Conservation (phyloP, 345 rosid species). For the Boechera divaricarpa region DNA sequence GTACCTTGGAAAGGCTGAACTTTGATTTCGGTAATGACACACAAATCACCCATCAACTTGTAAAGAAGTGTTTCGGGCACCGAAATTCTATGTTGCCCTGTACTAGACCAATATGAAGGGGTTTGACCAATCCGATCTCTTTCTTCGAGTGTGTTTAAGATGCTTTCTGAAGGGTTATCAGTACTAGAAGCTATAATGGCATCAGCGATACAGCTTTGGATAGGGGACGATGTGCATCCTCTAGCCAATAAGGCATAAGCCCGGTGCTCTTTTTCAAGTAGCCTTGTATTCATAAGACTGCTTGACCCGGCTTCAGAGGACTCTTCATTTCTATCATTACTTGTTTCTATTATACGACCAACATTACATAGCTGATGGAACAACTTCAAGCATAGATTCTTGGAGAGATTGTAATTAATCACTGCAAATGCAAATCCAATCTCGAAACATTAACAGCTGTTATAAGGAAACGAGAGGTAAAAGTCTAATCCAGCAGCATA, state of each 20-base stretch:
- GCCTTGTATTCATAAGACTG: slow-evolving; percentile 51
- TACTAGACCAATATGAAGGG: no score
- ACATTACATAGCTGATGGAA: slow-evolving; percentile 64
- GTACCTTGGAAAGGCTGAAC: no score
- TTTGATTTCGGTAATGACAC: no score
- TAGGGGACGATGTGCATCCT: slow-evolving; percentile 50
- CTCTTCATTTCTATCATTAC: slow-evolving; percentile 8
- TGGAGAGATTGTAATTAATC: slow-evolving; percentile 53
- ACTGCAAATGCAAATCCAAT: slow-evolving; percentile 32
- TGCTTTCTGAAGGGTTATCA: slow-evolving; percentile 87
- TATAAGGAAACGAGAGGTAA: background rate
- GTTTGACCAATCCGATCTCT: slow-evolving; percentile 51
- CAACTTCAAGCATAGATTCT: slow-evolving; percentile 68
- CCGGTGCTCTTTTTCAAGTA: slow-evolving; percentile 69
- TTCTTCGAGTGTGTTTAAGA: slow-evolving; percentile 68
- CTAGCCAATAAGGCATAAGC: slow-evolving; percentile 66
- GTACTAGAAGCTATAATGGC: slow-evolving; percentile 91
- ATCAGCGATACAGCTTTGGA: slow-evolving; percentile 56
- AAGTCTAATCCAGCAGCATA: background rate
- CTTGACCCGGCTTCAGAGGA: slow-evolving; percentile 60
- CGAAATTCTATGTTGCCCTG: no score
- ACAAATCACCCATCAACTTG: no score
- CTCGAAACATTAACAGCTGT: background rate
- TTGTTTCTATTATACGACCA: slow-evolving; percentile 54
- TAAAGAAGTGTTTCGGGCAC: no score